Base-by-base conservation (phyloP, 2,329 filamentous ascomycete genomes). In the Claviceps lovelessii region DNA sequence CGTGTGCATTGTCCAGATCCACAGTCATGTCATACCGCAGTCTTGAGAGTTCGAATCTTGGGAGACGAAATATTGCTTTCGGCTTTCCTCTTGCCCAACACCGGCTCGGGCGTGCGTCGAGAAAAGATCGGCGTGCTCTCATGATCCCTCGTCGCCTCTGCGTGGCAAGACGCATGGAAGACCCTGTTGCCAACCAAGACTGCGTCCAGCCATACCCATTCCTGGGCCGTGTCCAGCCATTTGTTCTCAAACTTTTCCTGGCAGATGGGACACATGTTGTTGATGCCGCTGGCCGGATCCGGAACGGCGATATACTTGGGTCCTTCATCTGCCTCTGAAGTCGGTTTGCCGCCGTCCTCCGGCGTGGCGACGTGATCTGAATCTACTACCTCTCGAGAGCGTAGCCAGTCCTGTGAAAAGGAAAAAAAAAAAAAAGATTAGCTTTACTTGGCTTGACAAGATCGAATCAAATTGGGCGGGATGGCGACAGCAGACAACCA, bases 151-250 rank as follows among this genome's bases (percentile, higher is more conserved):
- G 80, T 85, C 37, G 88, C 86, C 70, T 96, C 91, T 19, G 82
- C 80, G 67, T 91, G 88, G 67, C 93, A 98, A 54, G 84, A 94
- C 11, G 85, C 89, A 68, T 98, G 93, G 63, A 89, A 97, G 17
- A 93, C 85, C 58, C 88, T 83, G 55, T 78, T 81, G 41, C 86
- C 87, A 35, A 94, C 81, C 59, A 85, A 79, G 52, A 87, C 76
- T 0, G 91, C 88, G 68, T 98, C 91, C 68, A 89, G 85, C 88
- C 93, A 97, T 45, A 98, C 91, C 79, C 90, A 97, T 64, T 98
- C 91, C 69, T 97, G 90, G 19, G 86, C 87, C 58, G 94, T 89
- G 62, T 94, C 89, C 7, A 91, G 83, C 86, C 90, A 97, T 60
- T 86, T 86, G 60, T 87, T 89, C 71, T 94, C 86, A 63, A 98